Conservation (phyloP, 1,284 basidiomycete genomes). For the Puccinia polysora region DNA sequence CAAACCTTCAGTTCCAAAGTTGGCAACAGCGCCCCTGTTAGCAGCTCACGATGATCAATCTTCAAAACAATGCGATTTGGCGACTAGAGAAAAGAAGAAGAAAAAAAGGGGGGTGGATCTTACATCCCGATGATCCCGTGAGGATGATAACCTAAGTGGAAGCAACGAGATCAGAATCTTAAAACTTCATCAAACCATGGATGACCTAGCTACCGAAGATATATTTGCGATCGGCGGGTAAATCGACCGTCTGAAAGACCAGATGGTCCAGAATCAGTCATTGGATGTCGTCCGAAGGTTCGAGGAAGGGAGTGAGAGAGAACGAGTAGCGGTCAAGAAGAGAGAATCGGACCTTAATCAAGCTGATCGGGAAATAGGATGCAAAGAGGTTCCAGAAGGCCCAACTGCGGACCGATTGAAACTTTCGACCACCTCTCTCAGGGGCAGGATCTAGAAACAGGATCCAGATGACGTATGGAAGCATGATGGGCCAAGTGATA, state of each 20-base stretch:
- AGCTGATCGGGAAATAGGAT: slow-evolving; percentile 44
- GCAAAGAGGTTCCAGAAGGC: slow-evolving; percentile 41
- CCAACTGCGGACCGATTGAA: slow-evolving; percentile 30
- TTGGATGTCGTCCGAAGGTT: too few relatives aligned
- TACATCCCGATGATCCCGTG: slow-evolving; percentile 61
- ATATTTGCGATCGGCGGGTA: slow-evolving; percentile 85
- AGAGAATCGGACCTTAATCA: slow-evolving; percentile 53
- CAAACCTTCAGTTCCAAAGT: slow-evolving; percentile 83
- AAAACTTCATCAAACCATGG: background rate
- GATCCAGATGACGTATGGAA: slow-evolving; percentile 78
- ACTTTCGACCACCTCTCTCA: slow-evolving; percentile 33
- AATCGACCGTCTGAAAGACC: slow-evolving; percentile 59
- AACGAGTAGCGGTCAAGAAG: too few relatives aligned
- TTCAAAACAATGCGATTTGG: slow-evolving; percentile 63
- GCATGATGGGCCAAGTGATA: slow-evolving; percentile 75
- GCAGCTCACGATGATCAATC: slow-evolving; percentile 69
- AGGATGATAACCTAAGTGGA: slow-evolving; percentile 68
- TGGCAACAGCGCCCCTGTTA: slow-evolving; percentile 81
- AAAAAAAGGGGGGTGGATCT: slow-evolving; percentile 10
- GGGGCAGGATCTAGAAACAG: slow-evolving; percentile 48
- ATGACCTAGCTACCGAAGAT: slow-evolving; percentile 64
- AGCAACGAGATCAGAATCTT: background rate
- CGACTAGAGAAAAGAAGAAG: slow-evolving; percentile 2
- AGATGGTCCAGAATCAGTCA: background rate
- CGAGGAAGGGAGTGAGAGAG: too few relatives aligned